These are phyloP conservation scores for Tuctoria greenei DNA, from an alignment of 176 grass and related monocot genomes.

Conservation along the genomic window DNA sequence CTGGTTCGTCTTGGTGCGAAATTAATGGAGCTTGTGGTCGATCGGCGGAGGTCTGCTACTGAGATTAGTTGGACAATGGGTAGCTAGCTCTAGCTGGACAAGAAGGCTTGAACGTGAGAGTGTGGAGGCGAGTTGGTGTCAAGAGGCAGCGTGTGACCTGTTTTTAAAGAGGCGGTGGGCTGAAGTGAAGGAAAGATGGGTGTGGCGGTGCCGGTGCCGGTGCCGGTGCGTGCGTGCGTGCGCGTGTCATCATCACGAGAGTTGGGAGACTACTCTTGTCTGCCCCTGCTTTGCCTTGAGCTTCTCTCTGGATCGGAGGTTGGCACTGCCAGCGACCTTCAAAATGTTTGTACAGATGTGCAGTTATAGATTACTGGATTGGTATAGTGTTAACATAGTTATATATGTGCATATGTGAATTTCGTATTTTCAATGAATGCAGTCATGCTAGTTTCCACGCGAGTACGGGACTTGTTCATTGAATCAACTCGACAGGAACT, in stretches of 20 bases:
- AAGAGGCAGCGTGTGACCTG: background rate
- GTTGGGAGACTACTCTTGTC: conserved; percentile 33
- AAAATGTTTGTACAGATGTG: no score
- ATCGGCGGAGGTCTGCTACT: background rate
- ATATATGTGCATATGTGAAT: no score
- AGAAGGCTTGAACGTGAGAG: background rate
- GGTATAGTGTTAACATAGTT: no score
- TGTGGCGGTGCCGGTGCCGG: background rate
- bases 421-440: background rate
- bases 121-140: conserved; percentile 7
- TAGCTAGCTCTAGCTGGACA: background rate
- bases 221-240: conserved; percentile 16
- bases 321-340: background rate
- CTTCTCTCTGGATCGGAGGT: background rate
- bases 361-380: no score
- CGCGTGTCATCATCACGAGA: background rate
- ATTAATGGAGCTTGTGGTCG: background rate
- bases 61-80: background rate
- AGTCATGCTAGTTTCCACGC: no score
- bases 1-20: background rate
- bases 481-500: no score
- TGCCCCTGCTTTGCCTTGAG: background rate
- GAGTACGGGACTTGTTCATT: no score
- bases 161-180: background rate
- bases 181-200: background rate